Conservation (phyloP, 2,329 filamentous ascomycete genomes). For the Trichophaea hybrida region DNA sequence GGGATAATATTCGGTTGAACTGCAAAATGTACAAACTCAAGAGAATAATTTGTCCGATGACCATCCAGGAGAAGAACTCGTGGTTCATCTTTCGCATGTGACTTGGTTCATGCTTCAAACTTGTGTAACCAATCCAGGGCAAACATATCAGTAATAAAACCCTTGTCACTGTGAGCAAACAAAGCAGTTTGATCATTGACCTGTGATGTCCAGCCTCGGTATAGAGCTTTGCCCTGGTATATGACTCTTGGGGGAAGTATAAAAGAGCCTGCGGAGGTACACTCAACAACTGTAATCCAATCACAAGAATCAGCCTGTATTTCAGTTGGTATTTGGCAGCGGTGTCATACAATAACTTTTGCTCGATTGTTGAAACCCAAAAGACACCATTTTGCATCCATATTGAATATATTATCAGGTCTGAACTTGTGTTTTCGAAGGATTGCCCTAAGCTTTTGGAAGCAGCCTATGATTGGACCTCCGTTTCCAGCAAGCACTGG, state of each 20-base stretch:
- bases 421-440: neutral
- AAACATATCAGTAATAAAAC: neutral
- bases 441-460: neutral
- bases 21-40: neutral
- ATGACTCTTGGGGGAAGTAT: conserved; percentile 8
- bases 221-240: conserved; percentile 5
- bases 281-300: neutral
- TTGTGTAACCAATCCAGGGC: neutral
- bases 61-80: conserved; percentile 17
- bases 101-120: neutral
- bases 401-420: neutral
- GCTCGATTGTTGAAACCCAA: neutral
- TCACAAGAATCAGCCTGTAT: neutral
- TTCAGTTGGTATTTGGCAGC: neutral
- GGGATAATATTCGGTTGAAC: neutral
- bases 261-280: neutral
- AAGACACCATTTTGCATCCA: neutral
- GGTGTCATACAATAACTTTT: neutral
- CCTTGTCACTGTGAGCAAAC: neutral
- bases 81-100: neutral
- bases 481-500: neutral
- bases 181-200: neutral
- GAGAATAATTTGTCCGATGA: conserved; percentile 2
- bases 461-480: neutral
- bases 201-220: conserved; percentile 5